These are phyloP conservation scores for Lasiosphaeria miniovina DNA, from an alignment of 495 filamentous ascomycete species.

Conservation along the genomic window DNA sequence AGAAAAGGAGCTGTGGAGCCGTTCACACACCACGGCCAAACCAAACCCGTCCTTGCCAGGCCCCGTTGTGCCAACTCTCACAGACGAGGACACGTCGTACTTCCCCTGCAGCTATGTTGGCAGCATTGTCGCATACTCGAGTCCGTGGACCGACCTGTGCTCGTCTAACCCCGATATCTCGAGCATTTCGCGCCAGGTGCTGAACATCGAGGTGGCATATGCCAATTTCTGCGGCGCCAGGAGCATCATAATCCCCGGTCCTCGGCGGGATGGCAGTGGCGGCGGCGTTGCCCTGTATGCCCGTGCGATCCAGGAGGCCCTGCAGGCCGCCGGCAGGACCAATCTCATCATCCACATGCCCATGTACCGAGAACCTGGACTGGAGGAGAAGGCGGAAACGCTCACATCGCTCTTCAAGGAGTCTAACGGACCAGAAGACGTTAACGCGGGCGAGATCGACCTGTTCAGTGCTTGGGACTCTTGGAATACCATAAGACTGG, in stretches of 20 bases:
- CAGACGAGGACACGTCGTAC: constrained; percentile 68
- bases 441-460: constrained; percentile 47
- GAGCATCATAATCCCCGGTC: constrained; percentile 78
- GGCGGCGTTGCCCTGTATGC: constrained; percentile 66
- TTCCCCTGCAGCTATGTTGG: constrained; percentile 68
- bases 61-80: constrained; percentile 66
- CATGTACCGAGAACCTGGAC: constrained; percentile 61
- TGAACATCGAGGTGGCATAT: constrained; percentile 88
- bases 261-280: constrained; percentile 47
- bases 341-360: constrained; percentile 77
- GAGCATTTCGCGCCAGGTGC: constrained; percentile 79
- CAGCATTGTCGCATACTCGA: constrained; percentile 68
- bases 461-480: constrained; percentile 83
- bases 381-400: constrained; percentile 38
- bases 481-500: constrained; percentile 82
- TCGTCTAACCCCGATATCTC: constrained; percentile 78
- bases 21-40: constrained; percentile 15
- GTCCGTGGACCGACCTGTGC: constrained; percentile 86
- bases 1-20: constrained; percentile 25
- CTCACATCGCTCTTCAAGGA: constrained; percentile 35
- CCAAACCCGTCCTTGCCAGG: constrained; percentile 37
- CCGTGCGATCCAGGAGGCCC: constrained; percentile 75
- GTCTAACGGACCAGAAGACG: constrained; percentile 13
- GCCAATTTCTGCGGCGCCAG: constrained; percentile 89
- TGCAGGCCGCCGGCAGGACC: constrained; percentile 69